Conservation (phyloP, 208 protist genomes). For the Angomonas ambiguus region DNA sequence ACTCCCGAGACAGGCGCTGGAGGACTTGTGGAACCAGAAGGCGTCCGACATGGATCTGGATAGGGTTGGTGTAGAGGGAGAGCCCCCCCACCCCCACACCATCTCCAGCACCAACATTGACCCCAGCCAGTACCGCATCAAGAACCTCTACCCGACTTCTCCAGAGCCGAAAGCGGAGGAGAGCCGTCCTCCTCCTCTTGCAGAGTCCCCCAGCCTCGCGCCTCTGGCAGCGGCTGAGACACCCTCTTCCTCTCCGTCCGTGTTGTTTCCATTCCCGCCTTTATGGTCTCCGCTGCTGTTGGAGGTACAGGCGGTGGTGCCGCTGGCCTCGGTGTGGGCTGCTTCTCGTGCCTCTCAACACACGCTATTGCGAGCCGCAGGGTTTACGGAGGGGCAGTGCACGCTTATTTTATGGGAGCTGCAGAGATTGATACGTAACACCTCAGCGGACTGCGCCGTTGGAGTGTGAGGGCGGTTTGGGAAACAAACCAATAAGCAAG, state of each 20-base stretch:
- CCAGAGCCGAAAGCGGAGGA: no score
- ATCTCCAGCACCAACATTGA: no score
- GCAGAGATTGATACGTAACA: conserved; percentile 22
- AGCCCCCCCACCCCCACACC: no score
- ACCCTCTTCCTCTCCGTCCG: conserved; percentile 11
- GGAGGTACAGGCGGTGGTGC: conserved; percentile 26
- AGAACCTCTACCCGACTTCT: no score
- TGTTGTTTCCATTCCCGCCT: no score
- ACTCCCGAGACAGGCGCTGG: no score
- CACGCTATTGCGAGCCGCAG: conserved; percentile 16
- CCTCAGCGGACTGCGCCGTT: conserved; percentile 23
- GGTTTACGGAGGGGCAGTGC: conserved; percentile 22
- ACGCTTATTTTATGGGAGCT: conserved; percentile 33
- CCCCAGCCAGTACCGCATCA: no score
- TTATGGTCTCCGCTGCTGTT: conserved; percentile 31
- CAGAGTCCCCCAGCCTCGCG: neutral
- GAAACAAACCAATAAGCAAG: no score
- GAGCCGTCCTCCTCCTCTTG: neutral
- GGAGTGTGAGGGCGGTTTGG: no score
- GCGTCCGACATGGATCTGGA: no score
- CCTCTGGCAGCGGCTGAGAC: neutral
- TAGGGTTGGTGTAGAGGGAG: no score
- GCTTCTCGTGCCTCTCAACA: conserved; percentile 16
- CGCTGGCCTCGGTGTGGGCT: conserved; percentile 25
- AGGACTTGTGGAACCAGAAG: no score